Evolutionary conservation across 345 rosid genomes (phyloP).

Genomic region (Gynandropsis gynandra): DNA sequence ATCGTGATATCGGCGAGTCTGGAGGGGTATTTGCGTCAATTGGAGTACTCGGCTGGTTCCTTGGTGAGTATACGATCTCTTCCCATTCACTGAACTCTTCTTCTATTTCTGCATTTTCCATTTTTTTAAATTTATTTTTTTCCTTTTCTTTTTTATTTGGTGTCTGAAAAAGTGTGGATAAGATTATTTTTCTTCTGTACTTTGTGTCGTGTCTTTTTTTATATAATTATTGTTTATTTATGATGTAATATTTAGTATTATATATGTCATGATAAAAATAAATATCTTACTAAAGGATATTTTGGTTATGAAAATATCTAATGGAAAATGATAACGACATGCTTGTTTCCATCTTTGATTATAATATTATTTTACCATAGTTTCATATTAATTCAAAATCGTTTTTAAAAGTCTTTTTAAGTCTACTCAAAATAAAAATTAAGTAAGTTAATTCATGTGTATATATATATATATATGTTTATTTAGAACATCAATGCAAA

Average conservation of each 20-base stretch:
- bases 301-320: constrained; percentile 20
- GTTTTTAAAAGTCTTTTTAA: too few relatives aligned
- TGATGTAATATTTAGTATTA: constrained; percentile 11
- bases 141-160: too few relatives aligned
- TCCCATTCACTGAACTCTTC: constrained; percentile 29
- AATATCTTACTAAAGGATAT: constrained; percentile 8
- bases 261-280: not conserved
- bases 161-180: too few relatives aligned
- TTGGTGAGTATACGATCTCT: constrained; percentile 22
- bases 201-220: not conserved
- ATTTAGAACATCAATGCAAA: too few relatives aligned
- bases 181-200: not conserved
- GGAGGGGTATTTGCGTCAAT: constrained; percentile 15
- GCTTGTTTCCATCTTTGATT: constrained; percentile 7
- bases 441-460: too few relatives aligned
- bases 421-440: too few relatives aligned
- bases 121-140: constrained; percentile 8
- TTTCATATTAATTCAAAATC: too few relatives aligned
- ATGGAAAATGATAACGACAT: constrained; percentile 20
- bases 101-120: constrained; percentile 23
- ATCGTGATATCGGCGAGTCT: constrained; percentile 12
- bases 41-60: not conserved
- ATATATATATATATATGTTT: too few relatives aligned
- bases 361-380: too few relatives aligned
- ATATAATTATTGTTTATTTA: constrained; percentile 13